Evolutionary conservation across 768 basidiomycete genomes (phyloP).

Genomic region (Auriscalpium microsporum): DNA sequence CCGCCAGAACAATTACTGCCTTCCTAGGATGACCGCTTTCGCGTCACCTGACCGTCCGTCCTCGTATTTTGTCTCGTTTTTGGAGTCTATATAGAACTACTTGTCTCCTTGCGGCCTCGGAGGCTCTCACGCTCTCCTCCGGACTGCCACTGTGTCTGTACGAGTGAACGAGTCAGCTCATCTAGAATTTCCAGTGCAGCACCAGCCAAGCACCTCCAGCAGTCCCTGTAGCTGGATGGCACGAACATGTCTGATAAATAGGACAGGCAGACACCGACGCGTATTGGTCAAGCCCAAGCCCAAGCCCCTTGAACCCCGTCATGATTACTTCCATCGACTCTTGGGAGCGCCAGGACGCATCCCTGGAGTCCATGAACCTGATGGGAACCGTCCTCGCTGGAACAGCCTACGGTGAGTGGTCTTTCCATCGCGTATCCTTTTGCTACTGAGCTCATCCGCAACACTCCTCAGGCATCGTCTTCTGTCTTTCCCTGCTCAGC

Average conservation of each 20-base stretch:
- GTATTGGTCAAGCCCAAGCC: too few relatives aligned
- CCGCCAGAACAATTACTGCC: too few relatives aligned
- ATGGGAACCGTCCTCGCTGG: constrained; percentile 19
- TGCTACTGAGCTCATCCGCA: too few relatives aligned
- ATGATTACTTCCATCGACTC: constrained; percentile 1
- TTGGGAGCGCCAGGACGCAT: not conserved
- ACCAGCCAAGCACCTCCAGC: not conserved
- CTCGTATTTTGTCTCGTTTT: too few relatives aligned
- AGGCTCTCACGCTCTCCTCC: too few relatives aligned
- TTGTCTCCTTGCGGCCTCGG: too few relatives aligned
- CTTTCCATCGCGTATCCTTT: too few relatives aligned
- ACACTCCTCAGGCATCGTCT: constrained; percentile 13
- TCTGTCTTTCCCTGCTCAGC: constrained; percentile 6
- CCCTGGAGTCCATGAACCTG: constrained; percentile 9
- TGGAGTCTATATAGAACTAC: too few relatives aligned
- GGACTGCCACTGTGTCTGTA: too few relatives aligned
- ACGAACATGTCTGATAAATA: not conserved
- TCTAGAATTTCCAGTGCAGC: not conserved
- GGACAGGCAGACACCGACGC: too few relatives aligned
- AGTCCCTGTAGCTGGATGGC: constrained; percentile 11
- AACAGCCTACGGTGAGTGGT: constrained; percentile 19
- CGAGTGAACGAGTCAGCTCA: not conserved
- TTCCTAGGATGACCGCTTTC: too few relatives aligned
- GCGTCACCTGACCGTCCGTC: too few relatives aligned
- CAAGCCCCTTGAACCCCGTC: not conserved